Evolutionary conservation across 345 rosid species (phyloP), one percentile per base, ranked within the genome.

Genomic region (Hibiscus mutabilis): DNA sequence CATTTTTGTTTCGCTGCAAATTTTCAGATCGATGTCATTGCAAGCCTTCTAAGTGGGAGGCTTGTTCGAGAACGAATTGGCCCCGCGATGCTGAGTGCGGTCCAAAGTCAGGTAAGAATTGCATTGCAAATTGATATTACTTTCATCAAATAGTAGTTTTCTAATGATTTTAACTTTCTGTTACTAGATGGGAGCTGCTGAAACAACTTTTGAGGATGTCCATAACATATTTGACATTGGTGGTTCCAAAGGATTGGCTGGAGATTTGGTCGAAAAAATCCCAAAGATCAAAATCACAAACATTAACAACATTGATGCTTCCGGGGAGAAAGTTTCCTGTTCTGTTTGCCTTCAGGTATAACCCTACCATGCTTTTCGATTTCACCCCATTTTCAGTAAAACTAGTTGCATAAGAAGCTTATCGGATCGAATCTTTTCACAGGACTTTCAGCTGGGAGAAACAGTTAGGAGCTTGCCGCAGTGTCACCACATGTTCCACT

Each of bases 41-140:
- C 87, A 59, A 96, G 99, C 82, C 99, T 96, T 74, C 81, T 96
- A 24, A 96, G 99, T 53, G 99, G 99, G 52, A 91, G 99, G 78
- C 98, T 96, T 72, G 98, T 96, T 11, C 89, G 99, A 0, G 99
- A 96, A 73, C 86, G 97, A 42, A 92, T 96, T 37, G 99, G 99
- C 75, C 99, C 99, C 1, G 99, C 99, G 0, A 96, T 96, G 99
- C 76, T 96, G 70, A 96, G 97, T 74, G 99, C 99, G 2, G 99
- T 96, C 70, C 99, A 96, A 79, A 96, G 98, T 81, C 99, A 96
- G 97, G 99, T 96, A 84, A 67, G 47, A 57, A 9, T 16, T 47
- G 70, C 40, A 19, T 51, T 70, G 70, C 6, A 64, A 1, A 16
- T 18, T 8, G 13, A 16, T 47, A 10, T 64, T 22, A 11, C 21